These are phyloP conservation scores for Stagonosporopsis tanaceti DNA, from an alignment of 2,329 filamentous ascomycete genomes.

Conservation along the genomic window DNA sequence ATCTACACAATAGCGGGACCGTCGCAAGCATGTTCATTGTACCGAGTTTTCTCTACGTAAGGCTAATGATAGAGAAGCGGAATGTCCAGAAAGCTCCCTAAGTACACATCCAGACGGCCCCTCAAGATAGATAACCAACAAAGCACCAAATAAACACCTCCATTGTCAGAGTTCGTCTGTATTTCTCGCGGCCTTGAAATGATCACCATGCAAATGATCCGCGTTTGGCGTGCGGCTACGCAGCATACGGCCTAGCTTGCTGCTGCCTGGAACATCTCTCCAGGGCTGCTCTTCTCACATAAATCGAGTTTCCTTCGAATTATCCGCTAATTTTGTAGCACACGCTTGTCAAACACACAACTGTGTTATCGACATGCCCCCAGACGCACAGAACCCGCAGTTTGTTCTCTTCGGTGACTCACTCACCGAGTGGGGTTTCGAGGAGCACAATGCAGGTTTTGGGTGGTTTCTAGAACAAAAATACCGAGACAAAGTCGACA, in stretches of 20 bases:
- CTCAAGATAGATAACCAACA: too few relatives aligned
- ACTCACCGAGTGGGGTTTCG: slow-evolving; percentile 45
- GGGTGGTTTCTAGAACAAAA: slow-evolving; percentile 37
- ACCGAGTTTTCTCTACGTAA: too few relatives aligned
- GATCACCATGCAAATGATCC: too few relatives aligned
- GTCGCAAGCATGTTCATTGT: too few relatives aligned
- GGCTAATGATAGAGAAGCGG: too few relatives aligned
- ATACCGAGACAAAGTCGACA: slow-evolving; percentile 37
- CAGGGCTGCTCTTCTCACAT: neutral
- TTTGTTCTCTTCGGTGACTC: slow-evolving; percentile 49
- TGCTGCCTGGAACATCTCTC: neutral
- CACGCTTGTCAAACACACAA: neutral
- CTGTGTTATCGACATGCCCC: neutral
- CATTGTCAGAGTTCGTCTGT: too few relatives aligned
- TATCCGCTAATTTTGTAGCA: neutral
- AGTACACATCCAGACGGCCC: too few relatives aligned
- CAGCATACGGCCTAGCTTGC: neutral
- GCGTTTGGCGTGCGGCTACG: neutral
- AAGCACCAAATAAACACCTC: neutral
- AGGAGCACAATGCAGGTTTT: slow-evolving; percentile 37
- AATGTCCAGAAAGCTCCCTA: too few relatives aligned
- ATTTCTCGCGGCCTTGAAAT: too few relatives aligned
- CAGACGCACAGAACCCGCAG: slow-evolving; percentile 18
- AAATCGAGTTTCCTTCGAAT: neutral
- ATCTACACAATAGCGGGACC: too few relatives aligned